Conservation (phyloP, 371 early-diverging fungal genomes). For the Lichtheimia hyalospora region DNA sequence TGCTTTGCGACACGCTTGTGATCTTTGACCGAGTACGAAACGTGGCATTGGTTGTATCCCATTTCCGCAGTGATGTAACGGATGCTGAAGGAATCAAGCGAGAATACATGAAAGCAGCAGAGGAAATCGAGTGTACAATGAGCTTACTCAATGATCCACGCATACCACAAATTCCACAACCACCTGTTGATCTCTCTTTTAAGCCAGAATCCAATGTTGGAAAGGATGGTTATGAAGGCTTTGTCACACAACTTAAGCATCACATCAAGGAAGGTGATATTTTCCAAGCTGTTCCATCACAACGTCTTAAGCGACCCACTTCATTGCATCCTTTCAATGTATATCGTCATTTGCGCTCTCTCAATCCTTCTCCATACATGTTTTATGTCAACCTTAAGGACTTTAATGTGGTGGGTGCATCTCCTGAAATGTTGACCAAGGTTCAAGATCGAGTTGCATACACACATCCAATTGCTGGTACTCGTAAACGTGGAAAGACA, state of each 20-base stretch:
- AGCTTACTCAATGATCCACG: slow-evolving; percentile 54
- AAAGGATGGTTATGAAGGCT: slow-evolving; percentile 83
- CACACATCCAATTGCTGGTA: slow-evolving; percentile 97
- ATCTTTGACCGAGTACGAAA: slow-evolving; percentile 94
- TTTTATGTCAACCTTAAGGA: slow-evolving; percentile 92
- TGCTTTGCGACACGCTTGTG: slow-evolving; percentile 93
- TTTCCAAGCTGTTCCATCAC: slow-evolving; percentile 96
- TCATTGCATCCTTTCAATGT: slow-evolving; percentile 95
- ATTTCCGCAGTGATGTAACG: slow-evolving; percentile 72
- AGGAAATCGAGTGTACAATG: slow-evolving; percentile 66
- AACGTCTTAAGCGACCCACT: slow-evolving; percentile 85
- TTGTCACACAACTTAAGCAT: slow-evolving; percentile 84
- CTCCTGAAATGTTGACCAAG: slow-evolving; percentile 96
- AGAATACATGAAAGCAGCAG: slow-evolving; percentile 66
- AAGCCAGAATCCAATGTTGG: slow-evolving; percentile 82
- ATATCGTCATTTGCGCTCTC: slow-evolving; percentile 90
- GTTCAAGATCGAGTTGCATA: slow-evolving; percentile 83
- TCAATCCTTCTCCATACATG: slow-evolving; percentile 99
- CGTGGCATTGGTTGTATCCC: slow-evolving; percentile 86
- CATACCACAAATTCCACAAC: slow-evolving; percentile 60
- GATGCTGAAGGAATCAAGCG: slow-evolving; percentile 53
- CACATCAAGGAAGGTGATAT: slow-evolving; percentile 95
- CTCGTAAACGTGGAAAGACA: slow-evolving; percentile 86
- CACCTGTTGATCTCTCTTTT: slow-evolving; percentile 66
- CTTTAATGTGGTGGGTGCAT: slow-evolving; percentile 96